Conservation (phyloP, 2,329 filamentous ascomycete genomes). For the Diaporthe amygdali region DNA sequence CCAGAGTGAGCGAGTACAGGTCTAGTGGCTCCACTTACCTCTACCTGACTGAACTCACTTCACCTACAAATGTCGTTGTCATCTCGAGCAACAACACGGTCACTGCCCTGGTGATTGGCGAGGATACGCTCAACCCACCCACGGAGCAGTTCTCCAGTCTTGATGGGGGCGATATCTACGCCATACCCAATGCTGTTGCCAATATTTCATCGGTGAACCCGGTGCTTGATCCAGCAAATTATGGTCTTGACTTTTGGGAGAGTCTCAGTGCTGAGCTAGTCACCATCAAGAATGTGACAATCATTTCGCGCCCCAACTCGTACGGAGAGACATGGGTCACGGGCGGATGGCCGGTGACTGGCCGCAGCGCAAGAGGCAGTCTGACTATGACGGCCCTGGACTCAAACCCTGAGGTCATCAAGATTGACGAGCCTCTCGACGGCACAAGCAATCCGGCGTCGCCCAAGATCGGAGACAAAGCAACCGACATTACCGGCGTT, state of each 20-base stretch:
- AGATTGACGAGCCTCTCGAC: conserved; percentile 69
- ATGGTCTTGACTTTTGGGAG: conserved; percentile 78
- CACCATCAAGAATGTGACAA: conserved; percentile 61
- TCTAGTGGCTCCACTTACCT: conserved; percentile 58
- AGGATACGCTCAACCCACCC: conserved; percentile 61
- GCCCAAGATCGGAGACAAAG: conserved; percentile 67
- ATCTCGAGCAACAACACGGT: conserved; percentile 60
- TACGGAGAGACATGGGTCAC: conserved; percentile 74
- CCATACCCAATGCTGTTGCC: conserved; percentile 65
- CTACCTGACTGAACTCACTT: conserved; percentile 67
- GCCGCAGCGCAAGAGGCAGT: conserved; percentile 66
- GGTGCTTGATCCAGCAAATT: conserved; percentile 61
- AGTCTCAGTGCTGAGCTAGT: conserved; percentile 71
- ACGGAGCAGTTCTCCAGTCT: conserved; percentile 65
- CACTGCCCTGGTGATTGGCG: conserved; percentile 64
- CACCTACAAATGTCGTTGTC: conserved; percentile 57
- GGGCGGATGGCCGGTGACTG: conserved; percentile 68
- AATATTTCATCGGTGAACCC: conserved; percentile 66
- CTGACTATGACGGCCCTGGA: conserved; percentile 67
- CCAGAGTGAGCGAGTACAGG: conserved; percentile 62
- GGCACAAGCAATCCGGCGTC: conserved; percentile 63
- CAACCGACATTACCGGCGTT: conserved; percentile 72
- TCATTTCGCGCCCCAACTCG: conserved; percentile 64
- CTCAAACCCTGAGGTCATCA: conserved; percentile 72
- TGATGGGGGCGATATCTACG: conserved; percentile 70